phyloP scores from a whole-genome alignment of 2,329 filamentous ascomycete species.

The Penicillium janthinellum region DNA sequence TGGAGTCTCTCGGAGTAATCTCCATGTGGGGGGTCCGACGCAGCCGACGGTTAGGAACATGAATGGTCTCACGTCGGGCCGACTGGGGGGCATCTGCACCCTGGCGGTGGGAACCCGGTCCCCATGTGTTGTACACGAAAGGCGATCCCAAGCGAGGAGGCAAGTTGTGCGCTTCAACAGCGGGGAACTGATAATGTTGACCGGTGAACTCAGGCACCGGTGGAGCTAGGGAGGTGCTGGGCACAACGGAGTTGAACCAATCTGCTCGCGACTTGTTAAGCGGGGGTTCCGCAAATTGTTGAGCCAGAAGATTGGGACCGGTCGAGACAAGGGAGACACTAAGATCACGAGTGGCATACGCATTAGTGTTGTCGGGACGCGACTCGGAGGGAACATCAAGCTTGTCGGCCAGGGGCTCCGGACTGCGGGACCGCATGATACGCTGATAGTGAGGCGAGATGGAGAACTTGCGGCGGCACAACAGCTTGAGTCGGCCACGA shows the following conservation, averaged over 20 bases:
- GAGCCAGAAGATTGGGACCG: conserved; percentile 40
- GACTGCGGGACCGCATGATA: conserved; percentile 61
- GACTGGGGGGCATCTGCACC: conserved; percentile 34
- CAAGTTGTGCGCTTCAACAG: conserved; percentile 24
- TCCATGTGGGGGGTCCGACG: conserved; percentile 60
- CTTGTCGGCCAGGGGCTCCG: conserved; percentile 57
- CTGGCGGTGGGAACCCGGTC: conserved; percentile 42
- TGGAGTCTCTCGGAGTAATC: conserved; percentile 52
- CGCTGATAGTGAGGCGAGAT: conserved; percentile 67
- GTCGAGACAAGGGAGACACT: conserved; percentile 48
- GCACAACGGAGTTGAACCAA: conserved; percentile 40
- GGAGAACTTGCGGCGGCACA: conserved; percentile 63
- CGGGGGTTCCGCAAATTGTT: conserved; percentile 4
- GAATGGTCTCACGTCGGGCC: conserved; percentile 47
- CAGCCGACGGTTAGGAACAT: conserved; percentile 46
- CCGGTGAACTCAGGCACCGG: conserved; percentile 6
- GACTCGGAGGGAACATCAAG: conserved; percentile 34
- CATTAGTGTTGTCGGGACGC: conserved; percentile 29
- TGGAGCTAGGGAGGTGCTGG: conserved; percentile 10
- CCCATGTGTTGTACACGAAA: conserved; percentile 54
- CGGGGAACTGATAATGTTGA: conserved; percentile 12
- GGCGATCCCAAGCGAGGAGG: conserved; percentile 52
- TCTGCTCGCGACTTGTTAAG: conserved; percentile 20
- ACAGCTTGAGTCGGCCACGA: conserved; percentile 58
- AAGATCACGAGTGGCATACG: conserved; percentile 48